These are phyloP conservation scores for Paraphoma sp. DNA, from an alignment of 2,329 filamentous ascomycete genomes.

Conservation along the genomic window DNA sequence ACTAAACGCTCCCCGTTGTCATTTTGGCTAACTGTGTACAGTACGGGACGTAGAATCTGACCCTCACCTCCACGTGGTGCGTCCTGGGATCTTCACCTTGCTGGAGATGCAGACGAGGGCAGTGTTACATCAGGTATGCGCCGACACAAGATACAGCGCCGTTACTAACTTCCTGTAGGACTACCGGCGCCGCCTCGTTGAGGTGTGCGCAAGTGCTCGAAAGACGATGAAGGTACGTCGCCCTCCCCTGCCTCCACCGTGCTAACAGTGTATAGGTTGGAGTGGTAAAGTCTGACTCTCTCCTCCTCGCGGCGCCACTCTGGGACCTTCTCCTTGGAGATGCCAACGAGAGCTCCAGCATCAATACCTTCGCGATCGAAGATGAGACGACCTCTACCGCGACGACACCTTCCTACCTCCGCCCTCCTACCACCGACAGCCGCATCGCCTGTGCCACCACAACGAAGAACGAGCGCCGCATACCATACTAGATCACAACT, in stretches of 20 bases:
- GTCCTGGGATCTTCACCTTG: conserved; percentile 1
- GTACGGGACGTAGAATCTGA: conserved; percentile 10
- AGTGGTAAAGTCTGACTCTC: not conserved
- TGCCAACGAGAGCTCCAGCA: not conserved
- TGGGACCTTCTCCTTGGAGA: not conserved
- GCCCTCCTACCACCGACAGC: too few relatives aligned
- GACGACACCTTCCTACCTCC: too few relatives aligned
- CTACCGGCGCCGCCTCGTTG: not conserved
- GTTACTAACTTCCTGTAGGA: not conserved
- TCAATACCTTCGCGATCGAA: not conserved
- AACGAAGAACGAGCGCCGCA: too few relatives aligned
- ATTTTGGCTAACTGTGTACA: not conserved
- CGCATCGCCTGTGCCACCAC: too few relatives aligned
- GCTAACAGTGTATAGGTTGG: not conserved
- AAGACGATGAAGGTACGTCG: not conserved
- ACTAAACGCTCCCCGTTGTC: too few relatives aligned
- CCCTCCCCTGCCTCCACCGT: not conserved
- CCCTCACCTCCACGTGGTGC: conserved; percentile 7
- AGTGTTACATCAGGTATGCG: not conserved
- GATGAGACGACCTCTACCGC: too few relatives aligned
- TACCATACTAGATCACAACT: too few relatives aligned
- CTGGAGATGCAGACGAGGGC: conserved; percentile 4
- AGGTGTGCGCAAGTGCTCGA: not conserved
- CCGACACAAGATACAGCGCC: not conserved
- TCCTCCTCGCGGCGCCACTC: not conserved